Percentiles rank a stretch among this genome's conserved stretches.
These are phyloP conservation scores for Glonium stellatum DNA, from an alignment of 495 filamentous ascomycete genomes.

Conservation along the genomic window DNA sequence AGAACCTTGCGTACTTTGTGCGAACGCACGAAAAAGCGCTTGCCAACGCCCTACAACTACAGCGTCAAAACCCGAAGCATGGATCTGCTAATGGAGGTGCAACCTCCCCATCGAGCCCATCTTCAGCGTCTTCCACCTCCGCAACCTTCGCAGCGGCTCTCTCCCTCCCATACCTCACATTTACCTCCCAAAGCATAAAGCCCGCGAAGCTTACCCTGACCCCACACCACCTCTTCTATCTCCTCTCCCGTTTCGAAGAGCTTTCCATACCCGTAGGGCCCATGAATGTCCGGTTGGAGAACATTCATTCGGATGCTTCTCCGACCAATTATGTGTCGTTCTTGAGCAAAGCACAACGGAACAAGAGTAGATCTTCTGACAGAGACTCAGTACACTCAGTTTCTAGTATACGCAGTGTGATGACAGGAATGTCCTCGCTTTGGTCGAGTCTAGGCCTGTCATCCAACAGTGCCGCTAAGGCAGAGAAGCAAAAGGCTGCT, in stretches of 20 bases:
- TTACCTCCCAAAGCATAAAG: conserved; percentile 76
- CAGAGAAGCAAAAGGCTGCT: conserved; percentile 79
- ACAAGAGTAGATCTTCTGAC: conserved; percentile 70
- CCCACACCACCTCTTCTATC: conserved; percentile 95
- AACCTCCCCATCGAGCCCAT: conserved; percentile 37
- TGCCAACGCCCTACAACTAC: conserved; percentile 86
- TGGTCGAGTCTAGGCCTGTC: conserved; percentile 84
- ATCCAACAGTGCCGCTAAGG: conserved; percentile 66
- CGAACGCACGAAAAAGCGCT: conserved; percentile 95
- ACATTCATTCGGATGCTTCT: conserved; percentile 78
- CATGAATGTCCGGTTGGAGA: conserved; percentile 93
- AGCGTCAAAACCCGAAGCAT: conserved; percentile 61
- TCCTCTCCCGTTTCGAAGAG: conserved; percentile 90
- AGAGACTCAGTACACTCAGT: conserved; percentile 88
- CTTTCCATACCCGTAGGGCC: conserved; percentile 82
- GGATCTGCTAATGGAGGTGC: conserved; percentile 42
- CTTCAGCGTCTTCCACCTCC: conserved; percentile 43
- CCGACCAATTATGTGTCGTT: conserved; percentile 96
- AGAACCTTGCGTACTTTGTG: conserved; percentile 94
- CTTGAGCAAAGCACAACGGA: conserved; percentile 68
- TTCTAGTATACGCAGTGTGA: conserved; percentile 92
- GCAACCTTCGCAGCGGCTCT: conserved; percentile 72
- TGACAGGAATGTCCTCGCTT: conserved; percentile 87
- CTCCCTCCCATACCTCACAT: conserved; percentile 75
- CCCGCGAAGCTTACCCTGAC: conserved; percentile 88